Conservation (phyloP, 108 stramenopile species). For the Skeletonema grethae region DNA sequence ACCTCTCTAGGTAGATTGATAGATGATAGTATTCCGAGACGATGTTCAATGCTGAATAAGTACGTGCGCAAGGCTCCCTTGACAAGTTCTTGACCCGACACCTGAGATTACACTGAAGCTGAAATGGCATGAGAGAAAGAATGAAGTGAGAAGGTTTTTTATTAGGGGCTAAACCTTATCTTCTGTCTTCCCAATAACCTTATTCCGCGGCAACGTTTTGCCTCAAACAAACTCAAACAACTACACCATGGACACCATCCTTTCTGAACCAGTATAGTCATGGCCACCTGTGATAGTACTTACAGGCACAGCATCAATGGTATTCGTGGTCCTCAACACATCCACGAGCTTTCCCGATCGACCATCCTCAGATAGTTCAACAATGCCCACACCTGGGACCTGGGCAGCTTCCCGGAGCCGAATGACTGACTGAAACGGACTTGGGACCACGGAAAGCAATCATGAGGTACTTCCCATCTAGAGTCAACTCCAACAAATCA, state of each 20-base stretch:
- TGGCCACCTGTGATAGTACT: slow-evolving; percentile 21
- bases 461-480: slow-evolving; percentile 43
- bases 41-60: too few species aligned
- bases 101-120: too few species aligned
- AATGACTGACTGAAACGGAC: slow-evolving; percentile 30
- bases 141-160: too few species aligned
- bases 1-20: too few species aligned
- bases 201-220: too few species aligned
- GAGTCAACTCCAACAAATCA: slow-evolving; percentile 23
- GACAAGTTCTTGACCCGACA: too few species aligned
- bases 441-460: slow-evolving; percentile 41
- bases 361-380: slow-evolving; percentile 26
- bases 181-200: too few species aligned
- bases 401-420: slow-evolving; percentile 46
- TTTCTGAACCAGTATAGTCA: slow-evolving; percentile 31
- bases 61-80: too few species aligned
- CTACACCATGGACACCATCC: slow-evolving; percentile 33
- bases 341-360: slow-evolving; percentile 25
- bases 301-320: background rate
- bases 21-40: too few species aligned
- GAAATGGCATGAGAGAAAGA: too few species aligned
- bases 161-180: too few species aligned
- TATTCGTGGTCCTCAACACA: slow-evolving; percentile 42
- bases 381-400: slow-evolving; percentile 45
- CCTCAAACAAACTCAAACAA: too few species aligned